Conservation (phyloP, 2,329 filamentous ascomycete genomes). For the Beauveria rudraprayagi region DNA sequence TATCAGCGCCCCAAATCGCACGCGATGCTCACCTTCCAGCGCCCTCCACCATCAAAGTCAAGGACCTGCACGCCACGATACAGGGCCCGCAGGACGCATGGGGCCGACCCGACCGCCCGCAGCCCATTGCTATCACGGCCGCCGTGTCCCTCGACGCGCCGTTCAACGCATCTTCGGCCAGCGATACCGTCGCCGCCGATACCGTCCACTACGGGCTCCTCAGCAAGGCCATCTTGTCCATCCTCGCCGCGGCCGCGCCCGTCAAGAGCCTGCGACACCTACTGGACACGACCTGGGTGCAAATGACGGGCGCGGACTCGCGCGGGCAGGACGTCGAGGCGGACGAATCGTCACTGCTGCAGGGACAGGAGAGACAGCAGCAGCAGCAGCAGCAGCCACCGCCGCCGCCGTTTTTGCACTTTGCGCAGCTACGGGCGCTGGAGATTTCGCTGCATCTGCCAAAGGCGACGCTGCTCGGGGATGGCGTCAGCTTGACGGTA, state of each 20-base stretch:
- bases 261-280: slow-evolving; percentile 18
- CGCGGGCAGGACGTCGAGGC: slow-evolving; percentile 12
- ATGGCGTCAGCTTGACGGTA: slow-evolving; percentile 45
- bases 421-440: slow-evolving; percentile 33
- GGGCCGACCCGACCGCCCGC: slow-evolving; percentile 50
- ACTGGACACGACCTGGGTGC: slow-evolving; percentile 26
- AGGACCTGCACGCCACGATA: slow-evolving; percentile 51
- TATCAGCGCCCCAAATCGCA: background rate
- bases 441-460: slow-evolving; percentile 50
- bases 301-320: slow-evolving; percentile 21
- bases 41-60: slow-evolving; percentile 47
- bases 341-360: background rate
- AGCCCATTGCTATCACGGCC: slow-evolving; percentile 55
- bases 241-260: slow-evolving; percentile 27
- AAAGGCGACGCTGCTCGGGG: slow-evolving; percentile 61
- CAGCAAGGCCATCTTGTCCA: slow-evolving; percentile 54
- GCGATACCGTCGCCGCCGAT: slow-evolving; percentile 56
- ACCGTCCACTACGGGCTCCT: slow-evolving; percentile 70
- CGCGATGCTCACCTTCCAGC: background rate
- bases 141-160: slow-evolving; percentile 46
- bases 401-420: slow-evolving; percentile 26
- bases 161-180: slow-evolving; percentile 50
- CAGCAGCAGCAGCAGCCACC: slow-evolving; percentile 4
- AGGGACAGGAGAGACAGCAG: background rate
- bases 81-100: slow-evolving; percentile 58